phyloP scores from a whole-genome alignment of 2,329 filamentous ascomycete genomes.

The Corinectria fuckeliana region DNA sequence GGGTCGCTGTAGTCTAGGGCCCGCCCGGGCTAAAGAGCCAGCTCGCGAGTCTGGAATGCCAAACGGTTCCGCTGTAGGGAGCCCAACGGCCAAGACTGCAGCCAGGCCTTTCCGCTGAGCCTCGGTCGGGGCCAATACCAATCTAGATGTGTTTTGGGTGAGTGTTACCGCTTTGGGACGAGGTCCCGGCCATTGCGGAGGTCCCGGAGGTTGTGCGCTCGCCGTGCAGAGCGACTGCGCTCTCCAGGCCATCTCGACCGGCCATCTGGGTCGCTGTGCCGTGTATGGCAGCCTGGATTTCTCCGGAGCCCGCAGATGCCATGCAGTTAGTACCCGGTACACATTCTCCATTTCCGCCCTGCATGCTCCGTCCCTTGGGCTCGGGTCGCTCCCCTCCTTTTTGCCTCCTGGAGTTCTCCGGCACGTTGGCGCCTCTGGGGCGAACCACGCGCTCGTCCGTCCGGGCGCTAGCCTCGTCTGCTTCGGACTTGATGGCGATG shows the following conservation, averaged over 20 bases:
- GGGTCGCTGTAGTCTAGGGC: slow-evolving; percentile 4
- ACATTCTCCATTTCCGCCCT: not conserved
- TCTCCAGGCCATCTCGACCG: slow-evolving; percentile 8
- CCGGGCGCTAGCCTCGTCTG: not conserved
- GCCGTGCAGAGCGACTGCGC: no score
- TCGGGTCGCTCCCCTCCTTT: not conserved
- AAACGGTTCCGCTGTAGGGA: not conserved
- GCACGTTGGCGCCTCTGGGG: not conserved
- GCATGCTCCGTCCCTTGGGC: not conserved
- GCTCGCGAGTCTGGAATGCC: not conserved
- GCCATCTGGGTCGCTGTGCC: not conserved
- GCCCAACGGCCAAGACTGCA: not conserved
- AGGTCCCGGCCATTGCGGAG: slow-evolving; percentile 17
- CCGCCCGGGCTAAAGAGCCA: not conserved
- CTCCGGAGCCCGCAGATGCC: not conserved
- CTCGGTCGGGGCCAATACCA: no score
- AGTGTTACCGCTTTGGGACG: slow-evolving; percentile 10
- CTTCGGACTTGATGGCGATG: not conserved
- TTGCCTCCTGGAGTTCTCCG: not conserved
- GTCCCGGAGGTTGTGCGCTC: slow-evolving; percentile 9
- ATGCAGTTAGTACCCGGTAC: not conserved
- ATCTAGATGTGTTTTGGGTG: no score
- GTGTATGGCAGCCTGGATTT: not conserved
- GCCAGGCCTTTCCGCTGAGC: not conserved
- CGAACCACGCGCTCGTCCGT: no score